phyloP scores from a whole-genome alignment of 345 rosid genomes.

The Litchi chinensis region DNA sequence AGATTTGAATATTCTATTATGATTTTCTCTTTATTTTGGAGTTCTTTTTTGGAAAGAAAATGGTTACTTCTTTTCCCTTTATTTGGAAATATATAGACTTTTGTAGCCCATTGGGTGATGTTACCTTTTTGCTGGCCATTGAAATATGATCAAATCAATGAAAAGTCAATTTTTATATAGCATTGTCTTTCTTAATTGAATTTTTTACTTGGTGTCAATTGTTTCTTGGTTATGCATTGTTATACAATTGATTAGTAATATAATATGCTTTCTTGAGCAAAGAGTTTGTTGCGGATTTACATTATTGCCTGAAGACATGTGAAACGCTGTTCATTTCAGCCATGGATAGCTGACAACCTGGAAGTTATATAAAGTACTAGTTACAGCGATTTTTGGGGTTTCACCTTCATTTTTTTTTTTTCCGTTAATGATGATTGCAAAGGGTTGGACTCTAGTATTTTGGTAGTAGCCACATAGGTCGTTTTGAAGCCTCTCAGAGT shows the following conservation, averaged over 20 bases:
- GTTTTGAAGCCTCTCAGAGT: not conserved
- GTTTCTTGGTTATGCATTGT: not conserved
- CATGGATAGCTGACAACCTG: not conserved
- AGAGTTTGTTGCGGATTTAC: not conserved
- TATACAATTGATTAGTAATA: not conserved
- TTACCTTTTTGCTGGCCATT: conserved; percentile 8
- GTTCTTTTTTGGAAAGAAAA: conserved; percentile 1
- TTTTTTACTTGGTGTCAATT: not conserved
- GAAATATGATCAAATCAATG: conserved; percentile 21
- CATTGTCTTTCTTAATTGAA: not conserved
- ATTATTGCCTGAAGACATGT: not conserved
- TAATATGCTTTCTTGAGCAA: not conserved
- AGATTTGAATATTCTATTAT: not conserved
- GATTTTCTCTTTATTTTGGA: not conserved
- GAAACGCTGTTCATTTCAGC: not conserved
- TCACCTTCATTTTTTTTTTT: not conserved
- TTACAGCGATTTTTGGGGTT: not conserved
- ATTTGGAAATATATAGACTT: not conserved
- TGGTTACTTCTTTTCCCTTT: not conserved
- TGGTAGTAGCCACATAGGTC: not conserved
- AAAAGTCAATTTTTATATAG: conserved; percentile 10
- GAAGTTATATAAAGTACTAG: not conserved
- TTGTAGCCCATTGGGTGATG: conserved; percentile 17
- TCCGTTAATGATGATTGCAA: not conserved
- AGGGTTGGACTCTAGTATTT: not conserved